Conservation (phyloP, 2,329 filamentous ascomycete genomes). For the Triangularia verruculosa region DNA sequence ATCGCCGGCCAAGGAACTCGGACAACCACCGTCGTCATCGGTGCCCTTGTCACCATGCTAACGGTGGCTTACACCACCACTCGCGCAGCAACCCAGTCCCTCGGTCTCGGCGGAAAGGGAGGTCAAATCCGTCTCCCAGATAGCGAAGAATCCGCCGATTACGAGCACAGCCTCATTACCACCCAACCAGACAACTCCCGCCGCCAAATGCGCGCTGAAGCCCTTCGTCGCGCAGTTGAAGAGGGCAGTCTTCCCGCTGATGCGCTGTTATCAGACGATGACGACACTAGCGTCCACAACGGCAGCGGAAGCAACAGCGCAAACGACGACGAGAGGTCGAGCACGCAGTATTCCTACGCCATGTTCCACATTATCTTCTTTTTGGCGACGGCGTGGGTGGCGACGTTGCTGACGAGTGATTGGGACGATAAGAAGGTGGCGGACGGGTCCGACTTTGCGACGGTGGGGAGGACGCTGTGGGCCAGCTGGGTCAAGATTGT, state of each 20-base stretch:
- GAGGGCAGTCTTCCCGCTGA: slow-evolving; percentile 89
- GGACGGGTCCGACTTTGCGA: slow-evolving; percentile 65
- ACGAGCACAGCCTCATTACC: slow-evolving; percentile 85
- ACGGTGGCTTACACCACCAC: slow-evolving; percentile 98
- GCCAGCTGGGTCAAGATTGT: slow-evolving; percentile 99
- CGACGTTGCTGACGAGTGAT: slow-evolving; percentile 78
- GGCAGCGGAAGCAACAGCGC: slow-evolving; percentile 49
- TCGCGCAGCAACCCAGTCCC: slow-evolving; percentile 85
- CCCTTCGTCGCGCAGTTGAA: slow-evolving; percentile 85
- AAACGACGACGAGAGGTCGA: slow-evolving; percentile 83
- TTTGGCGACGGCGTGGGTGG: slow-evolving; percentile 92
- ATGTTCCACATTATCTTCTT: slow-evolving; percentile 98
- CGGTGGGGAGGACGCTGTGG: slow-evolving; percentile 92
- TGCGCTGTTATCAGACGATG: slow-evolving; percentile 72
- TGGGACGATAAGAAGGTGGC: slow-evolving; percentile 60
- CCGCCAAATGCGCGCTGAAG: slow-evolving; percentile 89
- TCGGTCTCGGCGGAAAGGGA: slow-evolving; percentile 65
- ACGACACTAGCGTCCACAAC: slow-evolving; percentile 58
- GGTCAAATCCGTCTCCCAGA: slow-evolving; percentile 61
- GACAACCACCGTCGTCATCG: slow-evolving; percentile 85
- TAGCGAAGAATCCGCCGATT: slow-evolving; percentile 3
- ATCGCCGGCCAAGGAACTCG: slow-evolving; percentile 81
- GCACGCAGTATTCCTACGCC: slow-evolving; percentile 93
- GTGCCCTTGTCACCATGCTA: slow-evolving; percentile 92
- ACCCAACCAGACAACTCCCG: slow-evolving; percentile 71